Base-by-base conservation (phyloP, 306 rosid species). In the Abrus pulchellus region DNA sequence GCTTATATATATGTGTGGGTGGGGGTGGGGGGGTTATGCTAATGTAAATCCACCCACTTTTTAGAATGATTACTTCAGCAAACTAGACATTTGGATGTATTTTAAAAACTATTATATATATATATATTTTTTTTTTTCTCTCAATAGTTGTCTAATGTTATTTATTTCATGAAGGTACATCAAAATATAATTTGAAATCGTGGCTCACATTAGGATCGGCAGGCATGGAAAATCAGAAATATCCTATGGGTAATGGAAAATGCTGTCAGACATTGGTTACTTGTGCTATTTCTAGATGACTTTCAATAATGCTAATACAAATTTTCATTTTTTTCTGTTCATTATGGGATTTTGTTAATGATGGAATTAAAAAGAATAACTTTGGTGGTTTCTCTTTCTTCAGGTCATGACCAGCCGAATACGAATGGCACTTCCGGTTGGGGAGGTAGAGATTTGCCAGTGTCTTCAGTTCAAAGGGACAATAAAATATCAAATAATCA, bases 161-260 rank as follows among this genome's bases (percentile, higher is more conserved):
- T 10, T 77, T 82, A 45, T 53, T 72, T 71, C 78, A 55, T 74
- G 66, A 85, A 89, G 93, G 88, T 79, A 36, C 85, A 62, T 92
- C 78, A 65, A 93, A 73, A 72, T 83, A 82, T 69, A 68, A 87
- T 69, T 86, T 95, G 85, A 89, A 88, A 68, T 88, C 91, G 28
- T 95, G 98, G 99, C 89, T 93, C 50, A 69, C 76, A 63, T 87
- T 96, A 65, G 78, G 95, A 80, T 71, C 90, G 71, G 84, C 83
- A 82, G 85, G 85, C 63, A 68, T 69, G 38, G 74, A 81, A 64
- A 82, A 85, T 76, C 83, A 74, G 74, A 82, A 59, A 69, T 88
- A 85, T 74, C 67, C 61, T 54, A 78, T 55, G 60, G 80, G 82
- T 78, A 83, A 72, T 72, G 64, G 33, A 79, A 71, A 76, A 80